Base-by-base conservation (phyloP, 192 early-diverging fungal genomes). In the Coemansia sp. region DNA sequence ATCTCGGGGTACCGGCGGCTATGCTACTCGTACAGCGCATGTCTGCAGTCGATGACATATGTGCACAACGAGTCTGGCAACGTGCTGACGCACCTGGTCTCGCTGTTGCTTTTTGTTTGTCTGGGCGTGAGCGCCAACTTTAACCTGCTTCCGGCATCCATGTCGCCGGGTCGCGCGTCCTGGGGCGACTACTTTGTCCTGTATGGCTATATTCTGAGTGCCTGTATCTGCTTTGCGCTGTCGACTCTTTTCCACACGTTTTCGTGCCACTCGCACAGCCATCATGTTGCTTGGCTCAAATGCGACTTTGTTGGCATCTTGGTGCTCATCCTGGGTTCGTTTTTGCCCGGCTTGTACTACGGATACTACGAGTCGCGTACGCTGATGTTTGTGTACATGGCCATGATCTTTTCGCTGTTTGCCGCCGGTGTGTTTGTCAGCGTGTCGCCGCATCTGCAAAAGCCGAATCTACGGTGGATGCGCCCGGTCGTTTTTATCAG, bases 21-120 rank as follows among this genome's bases (percentile, higher is more conserved):
- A 36, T 85, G 84, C 37, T 79, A 90, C 66, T 94, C 91, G 51
- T 96, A 93, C 78, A 52, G 17, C 0, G 89, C 83, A 32, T 97
- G 95, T 72, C 32, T 92, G 32, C 79, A 84, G 20, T 91, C 93
- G 5, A 70, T 98, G 63, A 84, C 86, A 17, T 95, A 92, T 70
- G 73, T 96, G 20, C 94, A 98, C 81, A 98, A 98, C 75, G 96
- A 98, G 78, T 90, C 88, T 39, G 95, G 92, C 38, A 98, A 98
- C 72, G 90, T 98, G 45, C 93, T 92, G 79, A 88, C 92, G 15
- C 96, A 98, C 71, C 68, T 94, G 1, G 20, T 92, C 7, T 93
- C 93, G 48, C 84, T 89, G n/a, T 33, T 89, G n/a, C 56, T 79
- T 6, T 89, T 96, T 74, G 62, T 86, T 43, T 67, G 83, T 11